phyloP scores from a whole-genome alignment of 371 early-diverging fungal species.

The Dinochytrium kinnereticum region DNA sequence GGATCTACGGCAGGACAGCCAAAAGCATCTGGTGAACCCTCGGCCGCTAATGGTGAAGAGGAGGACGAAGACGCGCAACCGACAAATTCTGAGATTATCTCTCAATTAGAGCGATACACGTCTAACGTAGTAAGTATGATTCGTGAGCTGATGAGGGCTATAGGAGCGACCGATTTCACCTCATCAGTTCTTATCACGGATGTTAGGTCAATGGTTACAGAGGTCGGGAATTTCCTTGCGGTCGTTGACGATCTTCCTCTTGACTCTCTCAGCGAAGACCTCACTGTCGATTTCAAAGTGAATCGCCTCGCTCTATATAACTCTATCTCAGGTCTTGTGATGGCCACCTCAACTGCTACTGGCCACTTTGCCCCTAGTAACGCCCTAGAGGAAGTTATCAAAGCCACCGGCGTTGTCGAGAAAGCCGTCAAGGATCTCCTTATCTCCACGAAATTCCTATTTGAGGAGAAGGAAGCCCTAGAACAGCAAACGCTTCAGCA shows the following conservation, averaged over 20 bases:
- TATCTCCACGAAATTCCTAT: slow-evolving; percentile 50
- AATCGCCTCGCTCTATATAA: slow-evolving; percentile 73
- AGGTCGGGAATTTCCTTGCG: slow-evolving; percentile 56
- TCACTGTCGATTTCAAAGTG: slow-evolving; percentile 63
- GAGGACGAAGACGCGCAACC: slow-evolving; percentile 42
- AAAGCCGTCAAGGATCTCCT: slow-evolving; percentile 50
- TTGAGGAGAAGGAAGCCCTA: slow-evolving; percentile 50
- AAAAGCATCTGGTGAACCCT: not conserved
- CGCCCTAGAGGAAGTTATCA: slow-evolving; percentile 53
- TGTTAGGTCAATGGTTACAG: slow-evolving; percentile 46
- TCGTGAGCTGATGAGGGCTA: slow-evolving; percentile 20
- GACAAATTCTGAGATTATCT: slow-evolving; percentile 44
- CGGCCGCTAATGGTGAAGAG: slow-evolving; percentile 33
- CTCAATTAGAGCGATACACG: slow-evolving; percentile 37
- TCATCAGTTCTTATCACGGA: slow-evolving; percentile 37
- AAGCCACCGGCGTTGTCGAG: slow-evolving; percentile 49
- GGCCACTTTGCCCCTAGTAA: slow-evolving; percentile 49
- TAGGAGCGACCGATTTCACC: slow-evolving; percentile 21
- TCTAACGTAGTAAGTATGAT: slow-evolving; percentile 27
- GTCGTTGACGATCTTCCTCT: slow-evolving; percentile 52
- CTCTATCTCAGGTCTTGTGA: slow-evolving; percentile 68
- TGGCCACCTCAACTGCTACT: slow-evolving; percentile 68
- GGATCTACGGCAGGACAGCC: not conserved
- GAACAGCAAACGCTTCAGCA: slow-evolving; percentile 54
- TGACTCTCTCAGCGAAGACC: slow-evolving; percentile 44